Evolutionary conservation across 768 basidiomycete species (phyloP).

Genomic region (Rickenella mellea): DNA sequence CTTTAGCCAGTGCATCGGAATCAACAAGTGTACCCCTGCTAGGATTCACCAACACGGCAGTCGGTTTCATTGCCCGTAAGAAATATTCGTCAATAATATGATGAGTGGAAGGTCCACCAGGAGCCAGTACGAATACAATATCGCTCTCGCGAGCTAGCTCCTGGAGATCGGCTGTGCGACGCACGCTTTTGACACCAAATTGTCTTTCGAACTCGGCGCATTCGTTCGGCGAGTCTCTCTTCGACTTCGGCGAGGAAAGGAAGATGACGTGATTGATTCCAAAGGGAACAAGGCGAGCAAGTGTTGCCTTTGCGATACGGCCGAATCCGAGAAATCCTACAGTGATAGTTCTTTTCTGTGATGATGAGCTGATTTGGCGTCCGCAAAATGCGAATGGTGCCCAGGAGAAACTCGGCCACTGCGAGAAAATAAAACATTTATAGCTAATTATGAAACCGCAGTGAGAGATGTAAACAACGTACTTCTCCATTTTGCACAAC

Average conservation of each 20-base stretch:
- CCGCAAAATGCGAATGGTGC: slow-evolving; percentile 81
- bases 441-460: not conserved
- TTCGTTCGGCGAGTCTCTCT: slow-evolving; percentile 2
- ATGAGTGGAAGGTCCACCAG: slow-evolving; percentile 59
- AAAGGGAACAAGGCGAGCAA: not conserved
- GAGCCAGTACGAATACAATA: slow-evolving; percentile 75
- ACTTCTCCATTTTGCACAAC: slow-evolving; percentile 67
- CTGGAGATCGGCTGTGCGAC: slow-evolving; percentile 47
- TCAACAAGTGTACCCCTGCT: slow-evolving; percentile 84
- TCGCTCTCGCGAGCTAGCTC: slow-evolving; percentile 75
- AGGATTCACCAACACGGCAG: slow-evolving; percentile 76
- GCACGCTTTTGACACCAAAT: not conserved
- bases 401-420: slow-evolving; percentile 83
- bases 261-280: not conserved
- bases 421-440: not conserved
- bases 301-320: slow-evolving; percentile 49
- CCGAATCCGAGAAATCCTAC: slow-evolving; percentile 94
- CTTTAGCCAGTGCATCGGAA: slow-evolving; percentile 77
- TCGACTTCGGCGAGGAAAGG: not conserved
- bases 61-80: slow-evolving; percentile 76
- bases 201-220: slow-evolving; percentile 11
- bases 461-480: slow-evolving; percentile 15
- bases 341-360: slow-evolving; percentile 52
- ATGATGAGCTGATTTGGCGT: slow-evolving; percentile 57
- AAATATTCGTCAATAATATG: slow-evolving; percentile 68